Conservation (phyloP, 2,329 filamentous ascomycete species). For the Fusarium torulosum region DNA sequence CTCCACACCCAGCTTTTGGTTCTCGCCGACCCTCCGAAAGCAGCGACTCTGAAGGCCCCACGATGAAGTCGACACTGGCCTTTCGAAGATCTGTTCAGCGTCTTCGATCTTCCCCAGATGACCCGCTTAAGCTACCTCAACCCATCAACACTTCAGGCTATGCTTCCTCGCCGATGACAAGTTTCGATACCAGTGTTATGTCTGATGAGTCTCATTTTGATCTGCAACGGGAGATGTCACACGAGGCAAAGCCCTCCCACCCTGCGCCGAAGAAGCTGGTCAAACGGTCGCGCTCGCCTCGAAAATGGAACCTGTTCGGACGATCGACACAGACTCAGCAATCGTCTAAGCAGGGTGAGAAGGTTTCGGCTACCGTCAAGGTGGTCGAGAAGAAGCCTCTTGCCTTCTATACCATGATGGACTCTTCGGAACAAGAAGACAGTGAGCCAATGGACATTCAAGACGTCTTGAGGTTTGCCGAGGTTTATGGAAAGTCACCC, state of each 20-base stretch:
- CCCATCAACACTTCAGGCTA: constrained; percentile 63
- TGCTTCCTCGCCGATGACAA: constrained; percentile 65
- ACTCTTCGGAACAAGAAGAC: constrained; percentile 68
- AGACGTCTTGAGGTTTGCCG: constrained; percentile 65
- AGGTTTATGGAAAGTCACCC: constrained; percentile 51
- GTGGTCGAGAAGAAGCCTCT: constrained; percentile 64
- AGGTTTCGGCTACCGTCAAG: constrained; percentile 64
- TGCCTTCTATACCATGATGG: constrained; percentile 72
- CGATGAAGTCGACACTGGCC: constrained; percentile 65
- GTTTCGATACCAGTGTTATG: constrained; percentile 67
- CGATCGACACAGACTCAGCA: constrained; percentile 62
- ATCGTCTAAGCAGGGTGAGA: constrained; percentile 55
- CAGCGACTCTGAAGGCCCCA: constrained; percentile 65
- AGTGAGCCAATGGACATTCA: constrained; percentile 56
- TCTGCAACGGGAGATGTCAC: constrained; percentile 54
- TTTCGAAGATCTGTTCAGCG: constrained; percentile 68
- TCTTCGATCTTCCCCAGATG: constrained; percentile 59
- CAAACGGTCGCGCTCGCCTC: constrained; percentile 67
- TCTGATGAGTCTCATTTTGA: constrained; percentile 68
- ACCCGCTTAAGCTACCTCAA: constrained; percentile 63
- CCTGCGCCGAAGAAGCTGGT: constrained; percentile 65
- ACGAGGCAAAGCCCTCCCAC: constrained; percentile 47
- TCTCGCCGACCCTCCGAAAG: constrained; percentile 65
- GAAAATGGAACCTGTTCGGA: constrained; percentile 74
- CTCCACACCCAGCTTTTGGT: constrained; percentile 38